Conservation (phyloP, 2,329 filamentous ascomycete genomes). For the Beauveria rudraprayagi region DNA sequence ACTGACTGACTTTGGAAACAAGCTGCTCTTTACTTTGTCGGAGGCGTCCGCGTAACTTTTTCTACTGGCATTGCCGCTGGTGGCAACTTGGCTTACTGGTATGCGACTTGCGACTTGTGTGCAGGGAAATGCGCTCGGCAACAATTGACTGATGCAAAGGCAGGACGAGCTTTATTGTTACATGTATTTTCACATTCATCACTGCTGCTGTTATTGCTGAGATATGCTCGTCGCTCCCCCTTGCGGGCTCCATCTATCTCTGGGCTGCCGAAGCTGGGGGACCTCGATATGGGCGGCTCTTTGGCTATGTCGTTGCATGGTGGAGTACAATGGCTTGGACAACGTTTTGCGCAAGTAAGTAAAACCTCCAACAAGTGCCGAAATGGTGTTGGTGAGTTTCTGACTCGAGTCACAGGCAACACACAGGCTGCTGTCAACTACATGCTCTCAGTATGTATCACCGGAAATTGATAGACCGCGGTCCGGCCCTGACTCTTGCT, state of each 20-base stretch:
- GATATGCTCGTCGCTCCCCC: conserved; percentile 50
- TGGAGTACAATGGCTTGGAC: conserved; percentile 58
- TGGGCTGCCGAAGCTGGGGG: conserved; percentile 55
- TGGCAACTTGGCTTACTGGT: conserved; percentile 54
- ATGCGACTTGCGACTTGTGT: conserved; percentile 6
- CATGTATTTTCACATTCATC: conserved; percentile 52
- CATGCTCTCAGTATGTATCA: conserved; percentile 37
- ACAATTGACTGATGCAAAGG: not conserved
- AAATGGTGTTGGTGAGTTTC: not conserved
- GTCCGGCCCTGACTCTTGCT: not conserved
- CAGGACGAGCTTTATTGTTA: conserved; percentile 51
- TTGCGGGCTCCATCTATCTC: conserved; percentile 52
- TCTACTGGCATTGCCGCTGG: conserved; percentile 55
- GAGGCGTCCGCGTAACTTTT: conserved; percentile 51
- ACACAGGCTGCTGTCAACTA: conserved; percentile 44
- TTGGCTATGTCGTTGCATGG: conserved; percentile 56
- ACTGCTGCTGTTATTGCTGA: conserved; percentile 53
- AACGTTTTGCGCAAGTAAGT: conserved; percentile 43
- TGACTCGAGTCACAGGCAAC: conserved; percentile 27
- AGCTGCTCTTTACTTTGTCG: conserved; percentile 55
- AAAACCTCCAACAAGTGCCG: not conserved
- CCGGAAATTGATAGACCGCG: not conserved
- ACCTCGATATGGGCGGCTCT: conserved; percentile 43
- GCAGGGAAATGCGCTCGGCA: not conserved
- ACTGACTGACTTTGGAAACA: conserved; percentile 13